Evolutionary conservation across 176 grass and related monocot species (phyloP), one percentile per base, ranked within the genome.

Genomic region (Carex cristatella): DNA sequence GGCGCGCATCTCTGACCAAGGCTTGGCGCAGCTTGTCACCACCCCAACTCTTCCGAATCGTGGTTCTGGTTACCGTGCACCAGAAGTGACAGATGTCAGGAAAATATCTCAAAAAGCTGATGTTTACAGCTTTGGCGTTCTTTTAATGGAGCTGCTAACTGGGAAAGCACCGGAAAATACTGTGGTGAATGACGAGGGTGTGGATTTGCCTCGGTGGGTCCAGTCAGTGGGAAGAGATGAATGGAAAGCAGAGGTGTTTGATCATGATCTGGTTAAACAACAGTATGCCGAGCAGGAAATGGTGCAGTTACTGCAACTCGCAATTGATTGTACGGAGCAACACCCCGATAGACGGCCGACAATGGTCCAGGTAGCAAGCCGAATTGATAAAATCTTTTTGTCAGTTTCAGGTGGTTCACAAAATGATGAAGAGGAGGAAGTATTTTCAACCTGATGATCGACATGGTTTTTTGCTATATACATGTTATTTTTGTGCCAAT

Each of bases 201-300:
- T 95, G 33, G 90, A 98, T 82, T 89, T 98, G 59, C 90, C 96
- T 54, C 63, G 85, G 70, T 98, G 93, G 91, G 88, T 94, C 69
- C 86, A 92, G 65, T 94, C 96, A 19, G 88, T 95, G 14, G 84
- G 88, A 53, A 86, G 87, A 79, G 93, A 98, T 86, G 93, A 92
- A 83, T 95, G 96, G 96, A 92, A 80, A 10, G 53, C 90, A 0
- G 90, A 98, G 91, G 90, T 95, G 86, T 98, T 98, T 86, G 96
- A 98, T 81, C 61, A 69, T 10, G 86, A 69, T 38, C 87, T 93
- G 72, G 62, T 60, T 23, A 77, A 46, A 60, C 74, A 89, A 13
- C 3, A 65, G 37, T 69, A 59, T 33, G 79, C 82, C 8, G 87
- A 91, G 82, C 86, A 77, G n/a, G 91, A 91, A 69, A 97, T 94